Conservation (phyloP, 345 rosid species). For the Rubroshorea leprosula region DNA sequence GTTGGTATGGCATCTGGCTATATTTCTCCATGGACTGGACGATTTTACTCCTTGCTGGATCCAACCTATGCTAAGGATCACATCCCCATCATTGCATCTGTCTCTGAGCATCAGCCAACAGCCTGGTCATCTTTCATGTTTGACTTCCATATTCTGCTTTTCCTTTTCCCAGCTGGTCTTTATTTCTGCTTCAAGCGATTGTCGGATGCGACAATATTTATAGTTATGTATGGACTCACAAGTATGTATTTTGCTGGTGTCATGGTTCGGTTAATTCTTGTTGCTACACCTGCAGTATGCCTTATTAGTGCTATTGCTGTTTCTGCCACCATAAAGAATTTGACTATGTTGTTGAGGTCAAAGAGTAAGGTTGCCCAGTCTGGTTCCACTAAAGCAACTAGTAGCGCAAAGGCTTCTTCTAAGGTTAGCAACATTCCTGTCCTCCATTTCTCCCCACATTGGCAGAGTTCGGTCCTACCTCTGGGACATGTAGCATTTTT, state of each 20-base stretch:
- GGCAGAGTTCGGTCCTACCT: conserved; percentile 10
- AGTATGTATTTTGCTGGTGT: conserved; percentile 99
- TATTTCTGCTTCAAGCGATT: conserved; percentile 97
- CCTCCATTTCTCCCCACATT: background rate
- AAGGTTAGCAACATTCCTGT: conserved; percentile 43
- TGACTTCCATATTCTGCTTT: conserved; percentile 90
- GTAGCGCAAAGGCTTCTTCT: conserved; percentile 70
- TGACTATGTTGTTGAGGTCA: conserved; percentile 60
- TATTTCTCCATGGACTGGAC: conserved; percentile 99
- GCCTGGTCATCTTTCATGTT: conserved; percentile 96
- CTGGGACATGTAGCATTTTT: conserved; percentile 72
- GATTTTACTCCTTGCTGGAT: conserved; percentile 91
- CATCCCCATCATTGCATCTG: conserved; percentile 98
- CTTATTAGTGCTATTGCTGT: conserved; percentile 96
- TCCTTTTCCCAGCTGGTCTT: conserved; percentile 99
- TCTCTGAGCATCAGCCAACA: conserved; percentile 99
- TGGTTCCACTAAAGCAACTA: conserved; percentile 61
- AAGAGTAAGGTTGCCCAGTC: conserved; percentile 58
- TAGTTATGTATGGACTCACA: conserved; percentile 98
- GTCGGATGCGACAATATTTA: conserved; percentile 92
- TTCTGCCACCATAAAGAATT: conserved; percentile 87
- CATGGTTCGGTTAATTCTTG: conserved; percentile 96
- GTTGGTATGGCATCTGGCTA: conserved; percentile 93
- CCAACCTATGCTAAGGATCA: conserved; percentile 99
- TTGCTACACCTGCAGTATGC: conserved; percentile 96